Evolutionary conservation across 2,329 filamentous ascomycete genomes (phyloP).

Genomic region (Macrophomina tecta): DNA sequence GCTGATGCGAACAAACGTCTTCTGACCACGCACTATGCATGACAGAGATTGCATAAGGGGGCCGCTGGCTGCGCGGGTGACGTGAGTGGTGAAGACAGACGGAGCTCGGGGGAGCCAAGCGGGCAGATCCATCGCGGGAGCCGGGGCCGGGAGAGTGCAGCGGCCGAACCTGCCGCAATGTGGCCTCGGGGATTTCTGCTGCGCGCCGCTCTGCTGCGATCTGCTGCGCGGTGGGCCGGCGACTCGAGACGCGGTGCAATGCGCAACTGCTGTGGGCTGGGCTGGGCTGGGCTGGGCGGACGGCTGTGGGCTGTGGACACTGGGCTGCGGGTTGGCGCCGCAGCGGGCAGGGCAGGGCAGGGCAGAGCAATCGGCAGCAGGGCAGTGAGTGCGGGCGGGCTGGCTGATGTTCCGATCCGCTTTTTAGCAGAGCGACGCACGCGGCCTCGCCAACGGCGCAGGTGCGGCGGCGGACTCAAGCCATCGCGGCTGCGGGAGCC

Average conservation of each 20-base stretch:
- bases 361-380: not conserved
- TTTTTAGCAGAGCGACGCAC: not conserved
- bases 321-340: not conserved
- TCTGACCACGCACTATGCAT: slow-evolving; percentile 28
- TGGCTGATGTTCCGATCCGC: slow-evolving; percentile 24
- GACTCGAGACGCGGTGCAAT: slow-evolving; percentile 21
- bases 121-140: slow-evolving; percentile 21
- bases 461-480: slow-evolving; percentile 12
- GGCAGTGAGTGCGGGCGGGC: not conserved
- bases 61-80: slow-evolving; percentile 20
- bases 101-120: slow-evolving; percentile 3
- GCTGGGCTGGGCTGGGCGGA: not conserved
- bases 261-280: not conserved
- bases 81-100: slow-evolving; percentile 17
- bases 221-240: slow-evolving; percentile 22
- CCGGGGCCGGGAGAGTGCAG: slow-evolving; percentile 8
- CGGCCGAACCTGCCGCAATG: slow-evolving; percentile 19
- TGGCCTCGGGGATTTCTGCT: slow-evolving; percentile 28
- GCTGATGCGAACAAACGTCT: slow-evolving; percentile 27
- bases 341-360: not conserved
- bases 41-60: slow-evolving; percentile 24
- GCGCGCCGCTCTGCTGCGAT: slow-evolving; percentile 23
- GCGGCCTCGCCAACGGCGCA: not conserved
- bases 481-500: slow-evolving; percentile 15
- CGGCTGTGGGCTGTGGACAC: not conserved